A percentile compares a stretch with the other conserved stretches of the same genome.
Evolutionary conservation across 2,329 filamentous ascomycete species (phyloP).

Genomic region (Fusarium stilboides): DNA sequence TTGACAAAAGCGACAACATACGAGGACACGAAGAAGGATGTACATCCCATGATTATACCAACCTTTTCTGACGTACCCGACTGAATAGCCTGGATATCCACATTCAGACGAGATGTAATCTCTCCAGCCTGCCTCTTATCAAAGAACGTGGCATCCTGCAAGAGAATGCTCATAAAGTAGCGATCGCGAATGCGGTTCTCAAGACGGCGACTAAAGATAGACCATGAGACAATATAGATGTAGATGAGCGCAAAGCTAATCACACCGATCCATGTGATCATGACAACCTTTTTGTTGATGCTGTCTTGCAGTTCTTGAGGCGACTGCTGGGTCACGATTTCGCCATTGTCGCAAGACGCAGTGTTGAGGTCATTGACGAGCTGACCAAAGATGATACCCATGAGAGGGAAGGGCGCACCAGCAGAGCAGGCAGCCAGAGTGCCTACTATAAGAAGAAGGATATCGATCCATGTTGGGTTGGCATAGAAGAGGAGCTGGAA

Average conservation of each 20-base stretch:
- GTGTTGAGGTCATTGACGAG: slow-evolving; percentile 74
- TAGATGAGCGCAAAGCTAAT: slow-evolving; percentile 76
- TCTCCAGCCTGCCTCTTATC: slow-evolving; percentile 75
- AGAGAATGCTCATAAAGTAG: slow-evolving; percentile 71
- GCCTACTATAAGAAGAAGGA: slow-evolving; percentile 60
- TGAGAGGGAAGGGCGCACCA: slow-evolving; percentile 74
- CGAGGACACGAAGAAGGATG: slow-evolving; percentile 77
- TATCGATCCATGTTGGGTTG: slow-evolving; percentile 61
- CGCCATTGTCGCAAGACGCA: slow-evolving; percentile 64
- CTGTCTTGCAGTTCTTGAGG: slow-evolving; percentile 55
- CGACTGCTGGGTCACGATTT: slow-evolving; percentile 41
- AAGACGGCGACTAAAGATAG: slow-evolving; percentile 73
- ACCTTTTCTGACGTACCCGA: slow-evolving; percentile 80
- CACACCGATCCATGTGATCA: slow-evolving; percentile 75
- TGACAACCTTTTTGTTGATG: slow-evolving; percentile 71
- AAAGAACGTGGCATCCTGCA: slow-evolving; percentile 75
- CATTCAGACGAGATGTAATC: slow-evolving; percentile 74
- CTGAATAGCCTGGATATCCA: slow-evolving; percentile 77
- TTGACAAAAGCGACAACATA: slow-evolving; percentile 79
- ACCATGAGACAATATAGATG: slow-evolving; percentile 75
- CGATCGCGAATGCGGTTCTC: slow-evolving; percentile 73
- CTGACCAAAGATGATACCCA: slow-evolving; percentile 75
- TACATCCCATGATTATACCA: slow-evolving; percentile 72
- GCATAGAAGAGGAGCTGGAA: slow-evolving; percentile 64
- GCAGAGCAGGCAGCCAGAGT: slow-evolving; percentile 66